These are phyloP conservation scores for Aureobasidium sp. DNA, from an alignment of 2,329 filamentous ascomycete genomes.

Conservation along the genomic window DNA sequence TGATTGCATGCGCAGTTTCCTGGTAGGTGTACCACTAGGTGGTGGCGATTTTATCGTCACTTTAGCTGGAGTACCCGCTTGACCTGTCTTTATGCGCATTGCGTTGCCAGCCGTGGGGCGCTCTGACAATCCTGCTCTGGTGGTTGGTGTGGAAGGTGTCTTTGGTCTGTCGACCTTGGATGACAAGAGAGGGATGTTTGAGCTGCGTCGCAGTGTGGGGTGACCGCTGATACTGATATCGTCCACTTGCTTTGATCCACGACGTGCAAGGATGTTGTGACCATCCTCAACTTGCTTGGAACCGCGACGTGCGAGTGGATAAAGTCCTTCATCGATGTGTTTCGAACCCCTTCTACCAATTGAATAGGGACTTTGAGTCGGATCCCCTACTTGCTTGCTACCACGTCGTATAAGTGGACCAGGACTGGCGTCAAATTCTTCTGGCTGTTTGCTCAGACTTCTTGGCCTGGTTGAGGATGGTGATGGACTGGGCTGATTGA, in stretches of 20 bases:
- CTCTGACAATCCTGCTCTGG: slow-evolving; percentile 44
- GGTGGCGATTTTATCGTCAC: slow-evolving; percentile 9
- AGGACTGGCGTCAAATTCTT: slow-evolving; percentile 24
- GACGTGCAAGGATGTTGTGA: not conserved
- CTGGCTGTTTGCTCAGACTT: slow-evolving; percentile 18
- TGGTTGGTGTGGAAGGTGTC: slow-evolving; percentile 31
- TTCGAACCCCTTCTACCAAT: not conserved
- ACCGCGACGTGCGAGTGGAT: slow-evolving; percentile 1
- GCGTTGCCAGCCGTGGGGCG: slow-evolving; percentile 42
- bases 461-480: slow-evolving; percentile 21
- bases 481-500: slow-evolving; percentile 16
- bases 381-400: slow-evolving; percentile 3
- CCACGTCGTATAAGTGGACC: not conserved
- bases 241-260: slow-evolving; percentile 15
- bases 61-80: not conserved
- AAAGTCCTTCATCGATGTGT: not conserved
- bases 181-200: slow-evolving; percentile 17
- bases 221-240: slow-evolving; percentile 21
- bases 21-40: slow-evolving; percentile 25
- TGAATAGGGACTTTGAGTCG: not conserved
- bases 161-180: slow-evolving; percentile 2
- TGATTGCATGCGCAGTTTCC: slow-evolving; percentile 60
- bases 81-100: slow-evolving; percentile 52
- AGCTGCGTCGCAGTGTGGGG: slow-evolving; percentile 15
- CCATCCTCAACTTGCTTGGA: slow-evolving; percentile 11